Percentiles rank a stretch among this genome's conserved stretches.
Conservation (phyloP, 164 flowering plant genomes). For the Nelumbo lutea region DNA sequence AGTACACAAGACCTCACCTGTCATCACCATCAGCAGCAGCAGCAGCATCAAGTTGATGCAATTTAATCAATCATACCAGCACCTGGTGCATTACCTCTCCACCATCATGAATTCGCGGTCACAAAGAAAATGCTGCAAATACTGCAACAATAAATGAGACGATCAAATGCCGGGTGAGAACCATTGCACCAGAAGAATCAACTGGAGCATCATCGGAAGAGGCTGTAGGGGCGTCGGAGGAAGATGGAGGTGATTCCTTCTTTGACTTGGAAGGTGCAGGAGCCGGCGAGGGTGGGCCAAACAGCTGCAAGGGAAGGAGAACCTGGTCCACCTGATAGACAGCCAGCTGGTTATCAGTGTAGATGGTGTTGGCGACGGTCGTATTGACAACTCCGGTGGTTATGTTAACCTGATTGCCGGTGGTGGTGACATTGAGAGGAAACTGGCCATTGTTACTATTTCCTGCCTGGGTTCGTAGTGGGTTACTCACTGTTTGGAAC, state of each 20-base stretch:
- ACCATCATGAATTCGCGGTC: constrained; percentile 5
- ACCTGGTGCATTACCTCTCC: background rate
- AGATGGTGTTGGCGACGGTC: constrained; percentile 43
- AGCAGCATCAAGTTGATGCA: constrained; percentile 1
- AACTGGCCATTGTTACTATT: constrained; percentile 31
- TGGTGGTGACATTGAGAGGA: constrained; percentile 64
- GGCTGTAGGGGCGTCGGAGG: constrained; percentile 15
- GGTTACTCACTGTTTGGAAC: constrained; percentile 86
- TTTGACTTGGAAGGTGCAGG: constrained; percentile 44
- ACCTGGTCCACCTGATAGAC: constrained; percentile 79
- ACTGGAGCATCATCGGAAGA: constrained; percentile 2
- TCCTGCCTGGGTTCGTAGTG: constrained; percentile 78
- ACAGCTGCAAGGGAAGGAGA: constrained; percentile 57
- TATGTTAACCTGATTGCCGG: constrained; percentile 56
- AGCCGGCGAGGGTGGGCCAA: constrained; percentile 45
- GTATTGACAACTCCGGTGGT: constrained; percentile 61
- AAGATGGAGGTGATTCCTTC: constrained; percentile 29
- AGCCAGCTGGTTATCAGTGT: constrained; percentile 54
- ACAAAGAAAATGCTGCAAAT: constrained; percentile 7
- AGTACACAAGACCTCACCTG: background rate
- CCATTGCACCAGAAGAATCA: constrained; percentile 27
- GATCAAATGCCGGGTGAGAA: background rate
- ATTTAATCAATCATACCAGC: background rate
- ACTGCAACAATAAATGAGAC: constrained; percentile 12
- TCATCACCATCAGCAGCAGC: background rate